A percentile compares a stretch with the other conserved stretches of the same genome.
Evolutionary conservation across 2,329 filamentous ascomycete species (phyloP).

Genomic region (Talaromyces sp.): DNA sequence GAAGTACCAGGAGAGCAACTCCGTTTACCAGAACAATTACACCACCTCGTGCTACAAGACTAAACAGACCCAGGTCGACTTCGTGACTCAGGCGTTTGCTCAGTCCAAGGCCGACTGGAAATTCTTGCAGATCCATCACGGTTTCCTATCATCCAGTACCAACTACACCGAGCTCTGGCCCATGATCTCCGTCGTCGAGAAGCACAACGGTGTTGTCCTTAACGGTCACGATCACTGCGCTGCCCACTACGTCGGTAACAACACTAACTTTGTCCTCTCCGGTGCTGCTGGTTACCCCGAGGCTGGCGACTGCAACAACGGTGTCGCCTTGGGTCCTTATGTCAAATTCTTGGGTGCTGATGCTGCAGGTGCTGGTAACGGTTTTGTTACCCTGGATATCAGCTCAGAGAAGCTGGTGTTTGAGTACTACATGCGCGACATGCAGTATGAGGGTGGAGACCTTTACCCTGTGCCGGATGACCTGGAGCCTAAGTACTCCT

Average conservation of each 20-base stretch:
- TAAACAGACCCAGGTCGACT: constrained; percentile 23
- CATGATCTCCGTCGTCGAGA: constrained; percentile 23
- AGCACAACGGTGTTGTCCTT: constrained; percentile 21
- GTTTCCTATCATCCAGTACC: constrained; percentile 20
- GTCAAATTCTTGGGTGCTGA: constrained; percentile 25
- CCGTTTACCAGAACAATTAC: constrained; percentile 24
- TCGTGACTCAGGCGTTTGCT: constrained; percentile 22
- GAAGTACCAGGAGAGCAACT: constrained; percentile 22
- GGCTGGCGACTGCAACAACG: constrained; percentile 26
- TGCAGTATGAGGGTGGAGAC: constrained; percentile 24
- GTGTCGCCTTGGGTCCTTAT: constrained; percentile 23
- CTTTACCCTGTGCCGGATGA: constrained; percentile 23
- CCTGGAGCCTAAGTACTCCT: constrained; percentile 22
- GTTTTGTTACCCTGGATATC: constrained; percentile 28
- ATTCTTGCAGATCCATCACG: constrained; percentile 26
- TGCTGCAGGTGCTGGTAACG: constrained; percentile 23
- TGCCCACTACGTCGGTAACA: constrained; percentile 24
- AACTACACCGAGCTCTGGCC: constrained; percentile 25
- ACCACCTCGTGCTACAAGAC: constrained; percentile 22
- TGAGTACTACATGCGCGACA: constrained; percentile 21
- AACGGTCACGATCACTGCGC: constrained; percentile 29
- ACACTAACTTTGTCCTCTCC: constrained; percentile 25
- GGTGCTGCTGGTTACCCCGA: constrained; percentile 15
- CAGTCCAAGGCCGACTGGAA: constrained; percentile 26
- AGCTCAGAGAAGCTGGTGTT: constrained; percentile 21